phyloP scores from a whole-genome alignment of 306 rosid species.

The Arachis stenosperma region DNA sequence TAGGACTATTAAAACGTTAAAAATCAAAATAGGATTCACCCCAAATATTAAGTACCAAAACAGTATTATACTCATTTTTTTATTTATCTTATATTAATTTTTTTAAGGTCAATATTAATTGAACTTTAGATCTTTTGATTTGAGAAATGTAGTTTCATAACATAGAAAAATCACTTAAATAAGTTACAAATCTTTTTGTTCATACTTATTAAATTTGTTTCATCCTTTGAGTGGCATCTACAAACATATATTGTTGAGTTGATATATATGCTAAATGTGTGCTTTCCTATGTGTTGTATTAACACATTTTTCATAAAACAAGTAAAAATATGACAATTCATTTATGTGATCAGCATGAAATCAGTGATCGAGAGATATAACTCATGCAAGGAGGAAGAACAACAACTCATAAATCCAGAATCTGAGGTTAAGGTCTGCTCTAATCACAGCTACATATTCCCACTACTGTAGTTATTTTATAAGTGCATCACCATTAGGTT shows the following conservation, averaged over 20 bases:
- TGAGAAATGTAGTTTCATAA: too few species aligned
- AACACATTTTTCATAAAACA: not conserved
- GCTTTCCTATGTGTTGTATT: constrained; percentile 4
- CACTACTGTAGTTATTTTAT: not conserved
- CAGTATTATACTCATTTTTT: too few species aligned
- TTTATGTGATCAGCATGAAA: constrained; percentile 61
- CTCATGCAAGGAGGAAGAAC: constrained; percentile 58
- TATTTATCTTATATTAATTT: too few species aligned
- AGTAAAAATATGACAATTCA: constrained; percentile 17
- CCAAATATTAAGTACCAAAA: too few species aligned
- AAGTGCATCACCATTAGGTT: not conserved
- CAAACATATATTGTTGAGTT: not conserved
- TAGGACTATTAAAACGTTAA: too few species aligned
- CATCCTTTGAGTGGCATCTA: constrained; percentile 8
- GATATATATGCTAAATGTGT: not conserved
- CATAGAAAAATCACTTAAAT: not conserved
- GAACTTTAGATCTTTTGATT: too few species aligned
- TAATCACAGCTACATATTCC: not conserved
- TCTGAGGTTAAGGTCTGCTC: constrained; percentile 70
- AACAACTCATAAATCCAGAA: constrained; percentile 56
- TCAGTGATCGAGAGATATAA: constrained; percentile 63
- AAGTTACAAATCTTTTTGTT: not conserved
- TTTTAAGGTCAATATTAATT: too few species aligned
- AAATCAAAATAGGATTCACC: too few species aligned
- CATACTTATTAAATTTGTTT: not conserved